Percentiles rank a stretch among this genome's conserved stretches.
phyloP scores from a whole-genome alignment of 106 monocot genomes.

The Triglochin maritima region DNA sequence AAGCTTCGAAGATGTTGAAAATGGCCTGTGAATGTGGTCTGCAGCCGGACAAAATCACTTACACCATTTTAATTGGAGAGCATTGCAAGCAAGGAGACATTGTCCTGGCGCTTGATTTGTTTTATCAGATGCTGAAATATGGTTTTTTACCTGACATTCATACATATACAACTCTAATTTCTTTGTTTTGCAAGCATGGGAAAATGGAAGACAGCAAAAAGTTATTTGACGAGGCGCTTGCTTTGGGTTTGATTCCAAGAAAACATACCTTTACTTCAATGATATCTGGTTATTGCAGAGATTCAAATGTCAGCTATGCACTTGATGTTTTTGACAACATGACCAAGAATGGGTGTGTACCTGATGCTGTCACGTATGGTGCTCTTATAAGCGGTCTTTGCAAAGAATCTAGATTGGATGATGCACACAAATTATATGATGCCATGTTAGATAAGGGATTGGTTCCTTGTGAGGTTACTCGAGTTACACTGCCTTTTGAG shows the following conservation, averaged over 20 bases:
- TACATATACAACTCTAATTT: conserved; percentile 60
- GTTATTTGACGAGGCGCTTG: conserved; percentile 46
- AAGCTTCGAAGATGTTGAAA: conserved; percentile 57
- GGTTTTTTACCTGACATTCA: conserved; percentile 66
- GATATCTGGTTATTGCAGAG: conserved; percentile 73
- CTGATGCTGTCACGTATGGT: conserved; percentile 81
- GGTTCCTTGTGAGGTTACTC: conserved; percentile 77
- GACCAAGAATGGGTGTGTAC: conserved; percentile 39
- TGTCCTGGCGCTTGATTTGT: conserved; percentile 44
- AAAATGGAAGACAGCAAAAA: conserved; percentile 63
- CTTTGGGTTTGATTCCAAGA: conserved; percentile 44
- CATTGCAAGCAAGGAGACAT: conserved; percentile 56
- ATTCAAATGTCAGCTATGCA: conserved; percentile 39
- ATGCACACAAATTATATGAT: conserved; percentile 67
- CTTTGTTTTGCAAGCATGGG: conserved; percentile 48
- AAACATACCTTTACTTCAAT: conserved; percentile 84
- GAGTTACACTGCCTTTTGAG: conserved; percentile 62
- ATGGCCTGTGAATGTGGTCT: conserved; percentile 25
- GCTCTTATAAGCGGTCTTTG: conserved; percentile 92
- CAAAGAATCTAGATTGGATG: conserved; percentile 77
- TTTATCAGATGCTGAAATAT: conserved; percentile 47
- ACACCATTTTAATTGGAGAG: conserved; percentile 68
- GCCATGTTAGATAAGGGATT: conserved; percentile 75
- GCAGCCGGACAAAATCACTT: conserved; percentile 63
- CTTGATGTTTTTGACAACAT: conserved; percentile 77